A percentile compares a stretch with the other conserved stretches of the same genome.
Conservation (phyloP, 192 early-diverging fungal species). For the Coemansia sp. region DNA sequence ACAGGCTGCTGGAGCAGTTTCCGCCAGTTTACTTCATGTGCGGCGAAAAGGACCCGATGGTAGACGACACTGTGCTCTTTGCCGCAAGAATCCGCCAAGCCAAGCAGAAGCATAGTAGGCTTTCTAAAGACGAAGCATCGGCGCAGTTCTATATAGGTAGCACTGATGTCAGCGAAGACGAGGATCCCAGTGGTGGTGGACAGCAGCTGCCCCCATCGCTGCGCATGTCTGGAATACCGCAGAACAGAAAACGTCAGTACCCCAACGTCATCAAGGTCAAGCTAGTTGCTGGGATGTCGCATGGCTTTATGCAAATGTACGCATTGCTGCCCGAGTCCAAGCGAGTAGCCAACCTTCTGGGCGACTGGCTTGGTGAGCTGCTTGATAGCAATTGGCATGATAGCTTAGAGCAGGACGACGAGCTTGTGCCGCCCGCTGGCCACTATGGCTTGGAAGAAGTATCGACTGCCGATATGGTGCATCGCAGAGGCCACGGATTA, state of each 20-base stretch:
- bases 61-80: slow-evolving; percentile 95
- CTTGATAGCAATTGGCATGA: slow-evolving; percentile 22
- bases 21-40: slow-evolving; percentile 88
- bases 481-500: slow-evolving; percentile 38
- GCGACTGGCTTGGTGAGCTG: slow-evolving; percentile 42
- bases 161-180: slow-evolving; percentile 48
- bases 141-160: slow-evolving; percentile 46
- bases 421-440: slow-evolving; percentile 20
- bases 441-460: slow-evolving; percentile 43
- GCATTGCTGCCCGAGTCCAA: slow-evolving; percentile 47
- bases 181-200: slow-evolving; percentile 5
- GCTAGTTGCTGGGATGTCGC: slow-evolving; percentile 52
- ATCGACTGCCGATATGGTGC: slow-evolving; percentile 44
- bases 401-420: not conserved
- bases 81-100: slow-evolving; percentile 83
- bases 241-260: not conserved
- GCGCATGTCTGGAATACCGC: slow-evolving; percentile 36
- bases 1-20: slow-evolving; percentile 82
- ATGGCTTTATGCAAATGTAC: slow-evolving; percentile 55
- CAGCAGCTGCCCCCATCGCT: slow-evolving; percentile 8
- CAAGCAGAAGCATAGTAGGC: slow-evolving; percentile 54
- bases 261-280: slow-evolving; percentile 41
- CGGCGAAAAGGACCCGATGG: slow-evolving; percentile 96
- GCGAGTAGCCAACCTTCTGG: slow-evolving; percentile 29
- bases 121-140: not conserved